Base-by-base conservation (phyloP, 2,329 filamentous ascomycete species). In the Xylaria digitata region DNA sequence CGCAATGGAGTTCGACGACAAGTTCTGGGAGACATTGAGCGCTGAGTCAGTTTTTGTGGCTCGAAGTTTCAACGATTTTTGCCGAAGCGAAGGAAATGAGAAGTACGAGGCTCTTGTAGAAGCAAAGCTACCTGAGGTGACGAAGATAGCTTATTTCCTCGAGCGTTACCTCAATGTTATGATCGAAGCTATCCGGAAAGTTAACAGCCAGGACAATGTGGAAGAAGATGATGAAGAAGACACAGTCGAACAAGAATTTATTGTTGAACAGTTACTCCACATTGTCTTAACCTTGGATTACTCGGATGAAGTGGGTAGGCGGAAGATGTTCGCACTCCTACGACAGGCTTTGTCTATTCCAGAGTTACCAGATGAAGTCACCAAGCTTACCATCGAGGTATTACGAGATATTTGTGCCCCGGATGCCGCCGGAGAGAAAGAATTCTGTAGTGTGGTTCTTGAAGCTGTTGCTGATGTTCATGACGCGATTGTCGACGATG, bases 391-490 rank as follows among this genome's bases (percentile, higher is more conserved):
- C 0, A 87, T 97, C 23, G 90, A 96, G 73, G 91, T 92, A 0
- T 84, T 98, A 9, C 89, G 93, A 61, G 90, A 91, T 60, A 93
- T 97, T 46, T 97, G 94, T 77, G 92, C 94, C 0, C 87, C 86
- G 3, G 89, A 92, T 73, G 82, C 85, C 7, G 88, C 89, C 17
- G 92, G 92, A 26, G 92, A 96, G 80, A 87, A 90, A 49, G 92
- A 96, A 74, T 96, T 96, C 76, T 93, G 91, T 79, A 92, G 90
- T 70, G 85, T 96, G 42, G 91, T 98, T 19, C 87, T 97, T 23
- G 96, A 99, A 80, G 94, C 95, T 30, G 93, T 99, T 65, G 94
- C 94, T 3, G 96, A 99, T 80, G 94, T 99, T 13, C 95, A 98
- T 78, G 96, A 99, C 77, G 95, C 92, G 1, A 96, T 99, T 70